These are phyloP conservation scores for Barnettozyma populi DNA, from an alignment of 805 yeast species.

Conservation along the genomic window DNA sequence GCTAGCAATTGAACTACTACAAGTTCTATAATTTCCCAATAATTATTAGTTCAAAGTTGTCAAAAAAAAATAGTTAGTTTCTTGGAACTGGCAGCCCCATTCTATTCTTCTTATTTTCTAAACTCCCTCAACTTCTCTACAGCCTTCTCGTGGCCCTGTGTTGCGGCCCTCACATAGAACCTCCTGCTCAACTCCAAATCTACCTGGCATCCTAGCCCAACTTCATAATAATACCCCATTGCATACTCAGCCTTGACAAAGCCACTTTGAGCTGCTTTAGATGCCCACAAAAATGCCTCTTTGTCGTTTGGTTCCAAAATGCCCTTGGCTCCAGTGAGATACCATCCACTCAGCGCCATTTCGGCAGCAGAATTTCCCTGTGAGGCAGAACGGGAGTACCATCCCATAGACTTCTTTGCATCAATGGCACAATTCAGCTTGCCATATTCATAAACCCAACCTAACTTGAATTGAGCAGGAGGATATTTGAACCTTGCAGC, in stretches of 20 bases:
- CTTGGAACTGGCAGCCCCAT: background rate
- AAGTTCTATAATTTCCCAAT: background rate
- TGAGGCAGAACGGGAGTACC: constrained; percentile 65
- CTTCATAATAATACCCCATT: constrained; percentile 60
- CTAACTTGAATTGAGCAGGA: constrained; percentile 65
- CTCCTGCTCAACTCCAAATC: constrained; percentile 39
- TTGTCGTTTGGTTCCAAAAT: constrained; percentile 49
- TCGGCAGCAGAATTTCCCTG: constrained; percentile 62
- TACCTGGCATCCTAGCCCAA: constrained; percentile 51
- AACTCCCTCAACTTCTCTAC: constrained; percentile 20
- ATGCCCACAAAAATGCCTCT: constrained; percentile 66
- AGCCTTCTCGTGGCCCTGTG: constrained; percentile 58
- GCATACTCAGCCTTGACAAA: constrained; percentile 63
- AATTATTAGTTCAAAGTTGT: too few species aligned
- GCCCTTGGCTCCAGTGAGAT: constrained; percentile 60
- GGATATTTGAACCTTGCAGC: constrained; percentile 59
- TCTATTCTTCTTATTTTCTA: background rate
- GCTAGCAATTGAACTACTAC: background rate
- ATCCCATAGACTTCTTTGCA: constrained; percentile 57
- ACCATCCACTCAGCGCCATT: constrained; percentile 73
- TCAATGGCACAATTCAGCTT: constrained; percentile 45
- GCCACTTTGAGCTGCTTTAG: constrained; percentile 54
- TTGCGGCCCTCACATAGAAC: constrained; percentile 56
- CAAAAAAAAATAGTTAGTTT: background rate
- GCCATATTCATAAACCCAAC: constrained; percentile 71